Percentiles rank a stretch among this genome's conserved stretches.
Evolutionary conservation across 2,329 filamentous ascomycete species (phyloP).

Genomic region (Zopfia rhizophila): DNA sequence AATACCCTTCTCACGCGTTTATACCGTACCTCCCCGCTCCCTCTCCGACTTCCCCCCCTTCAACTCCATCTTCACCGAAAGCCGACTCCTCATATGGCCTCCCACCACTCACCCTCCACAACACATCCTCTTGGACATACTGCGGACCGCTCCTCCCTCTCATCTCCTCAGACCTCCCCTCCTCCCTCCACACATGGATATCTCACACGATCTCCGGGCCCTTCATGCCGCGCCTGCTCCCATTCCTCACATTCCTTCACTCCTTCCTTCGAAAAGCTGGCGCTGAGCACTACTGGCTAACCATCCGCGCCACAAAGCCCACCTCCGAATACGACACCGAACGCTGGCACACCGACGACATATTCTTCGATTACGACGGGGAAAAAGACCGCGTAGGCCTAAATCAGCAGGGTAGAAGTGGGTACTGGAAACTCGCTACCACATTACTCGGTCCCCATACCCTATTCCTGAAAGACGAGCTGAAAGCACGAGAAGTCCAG

Average conservation of each 20-base stretch:
- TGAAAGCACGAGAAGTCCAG: slow-evolving; percentile 47
- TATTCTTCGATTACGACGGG: slow-evolving; percentile 52
- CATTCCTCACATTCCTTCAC: slow-evolving; percentile 56
- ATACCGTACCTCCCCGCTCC: slow-evolving; percentile 16
- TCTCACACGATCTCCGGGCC: slow-evolving; percentile 46
- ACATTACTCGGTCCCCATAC: slow-evolving; percentile 60
- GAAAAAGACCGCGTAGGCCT: slow-evolving; percentile 5
- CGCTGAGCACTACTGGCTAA: slow-evolving; percentile 59
- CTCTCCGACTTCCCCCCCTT: neutral
- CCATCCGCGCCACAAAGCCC: slow-evolving; percentile 58
- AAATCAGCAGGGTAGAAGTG: slow-evolving; percentile 1
- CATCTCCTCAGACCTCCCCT: slow-evolving; percentile 20
- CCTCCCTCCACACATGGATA: slow-evolving; percentile 51
- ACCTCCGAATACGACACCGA: slow-evolving; percentile 57
- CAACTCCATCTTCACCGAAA: neutral
- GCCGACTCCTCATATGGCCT: slow-evolving; percentile 1
- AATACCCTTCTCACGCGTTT: slow-evolving; percentile 26
- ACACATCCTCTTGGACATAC: slow-evolving; percentile 39
- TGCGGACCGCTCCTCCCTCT: slow-evolving; percentile 32
- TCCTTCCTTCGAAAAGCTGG: slow-evolving; percentile 48
- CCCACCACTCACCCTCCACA: slow-evolving; percentile 18
- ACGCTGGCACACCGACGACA: slow-evolving; percentile 63
- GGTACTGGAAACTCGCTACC: slow-evolving; percentile 61
- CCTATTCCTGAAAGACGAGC: slow-evolving; percentile 51
- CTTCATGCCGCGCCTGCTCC: slow-evolving; percentile 49